These are phyloP conservation scores for Russula lepida DNA, from an alignment of 768 basidiomycete genomes.

Conservation along the genomic window DNA sequence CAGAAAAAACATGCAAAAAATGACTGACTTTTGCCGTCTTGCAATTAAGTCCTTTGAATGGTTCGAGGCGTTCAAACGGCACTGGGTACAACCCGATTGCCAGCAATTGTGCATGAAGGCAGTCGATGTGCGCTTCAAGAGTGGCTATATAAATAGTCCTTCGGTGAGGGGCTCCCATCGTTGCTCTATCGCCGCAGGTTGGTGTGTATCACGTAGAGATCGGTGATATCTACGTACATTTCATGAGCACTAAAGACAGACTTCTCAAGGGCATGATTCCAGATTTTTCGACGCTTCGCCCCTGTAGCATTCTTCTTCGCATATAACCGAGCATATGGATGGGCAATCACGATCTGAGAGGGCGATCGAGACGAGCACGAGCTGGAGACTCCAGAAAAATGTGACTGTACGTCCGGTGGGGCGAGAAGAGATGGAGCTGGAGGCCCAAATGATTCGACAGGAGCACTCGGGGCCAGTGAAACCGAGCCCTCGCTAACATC, in stretches of 20 bases:
- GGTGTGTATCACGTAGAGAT: neutral
- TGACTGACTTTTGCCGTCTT: slow-evolving; percentile 61
- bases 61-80: slow-evolving; percentile 45
- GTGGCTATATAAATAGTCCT: slow-evolving; percentile 66
- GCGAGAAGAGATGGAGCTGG: slow-evolving; percentile 20
- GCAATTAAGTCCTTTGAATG: slow-evolving; percentile 62
- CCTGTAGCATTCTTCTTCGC: slow-evolving; percentile 46
- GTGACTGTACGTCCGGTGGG: slow-evolving; percentile 3
- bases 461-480: slow-evolving; percentile 3
- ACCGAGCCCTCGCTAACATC: slow-evolving; percentile 16
- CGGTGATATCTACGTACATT: slow-evolving; percentile 36
- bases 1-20: neutral
- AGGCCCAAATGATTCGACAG: slow-evolving; percentile 15
- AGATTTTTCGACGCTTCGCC: slow-evolving; percentile 62
- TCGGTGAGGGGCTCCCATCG: slow-evolving; percentile 56
- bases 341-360: slow-evolving; percentile 35
- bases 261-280: slow-evolving; percentile 74
- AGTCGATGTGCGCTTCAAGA: slow-evolving; percentile 65
- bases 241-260: slow-evolving; percentile 58
- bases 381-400: slow-evolving; percentile 4
- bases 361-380: neutral
- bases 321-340: slow-evolving; percentile 63
- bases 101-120: slow-evolving; percentile 51
- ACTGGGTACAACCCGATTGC: slow-evolving; percentile 50
- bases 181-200: slow-evolving; percentile 36